These are phyloP conservation scores for Solanum megistacrolobum DNA, from an alignment of 257 asterid species.

Conservation along the genomic window DNA sequence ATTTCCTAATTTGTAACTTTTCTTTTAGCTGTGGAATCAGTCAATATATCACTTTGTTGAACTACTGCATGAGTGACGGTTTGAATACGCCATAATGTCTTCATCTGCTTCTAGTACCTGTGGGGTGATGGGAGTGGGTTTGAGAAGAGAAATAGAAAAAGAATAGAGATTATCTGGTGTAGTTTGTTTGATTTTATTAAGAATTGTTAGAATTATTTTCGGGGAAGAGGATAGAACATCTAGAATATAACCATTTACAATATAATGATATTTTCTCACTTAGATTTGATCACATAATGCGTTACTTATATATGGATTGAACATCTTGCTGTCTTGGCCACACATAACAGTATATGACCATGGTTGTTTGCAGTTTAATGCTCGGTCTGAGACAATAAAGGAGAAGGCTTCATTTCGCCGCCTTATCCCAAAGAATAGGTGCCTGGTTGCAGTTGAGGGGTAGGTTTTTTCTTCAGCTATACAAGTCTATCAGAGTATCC, in stretches of 20 bases:
- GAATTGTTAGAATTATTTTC: background rate
- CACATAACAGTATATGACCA: conserved; percentile 3
- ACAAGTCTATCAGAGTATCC: background rate
- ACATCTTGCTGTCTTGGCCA: background rate
- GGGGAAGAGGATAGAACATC: background rate
- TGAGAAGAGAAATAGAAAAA: background rate
- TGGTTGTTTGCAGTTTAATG: conserved; percentile 61
- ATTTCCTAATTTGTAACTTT: background rate
- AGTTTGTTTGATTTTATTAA: background rate
- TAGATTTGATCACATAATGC: background rate
- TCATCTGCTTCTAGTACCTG: background rate
- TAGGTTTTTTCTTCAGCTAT: conserved; percentile 12
- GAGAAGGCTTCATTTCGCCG: conserved; percentile 92
- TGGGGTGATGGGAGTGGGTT: background rate
- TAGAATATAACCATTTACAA: background rate
- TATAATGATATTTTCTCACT: background rate
- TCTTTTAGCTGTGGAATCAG: background rate
- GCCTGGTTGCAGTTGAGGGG: conserved; percentile 91
- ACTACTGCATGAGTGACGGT: background rate
- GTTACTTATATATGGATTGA: background rate
- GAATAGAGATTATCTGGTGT: background rate
- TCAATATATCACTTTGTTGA: background rate
- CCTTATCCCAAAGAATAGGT: conserved; percentile 68
- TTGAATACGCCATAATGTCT: background rate
- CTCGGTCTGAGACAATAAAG: conserved; percentile 66